A percentile compares a stretch with the other conserved stretches of the same genome.
phyloP scores from a whole-genome alignment of 164 flowering plant genomes.

The Magnolia officinalis region DNA sequence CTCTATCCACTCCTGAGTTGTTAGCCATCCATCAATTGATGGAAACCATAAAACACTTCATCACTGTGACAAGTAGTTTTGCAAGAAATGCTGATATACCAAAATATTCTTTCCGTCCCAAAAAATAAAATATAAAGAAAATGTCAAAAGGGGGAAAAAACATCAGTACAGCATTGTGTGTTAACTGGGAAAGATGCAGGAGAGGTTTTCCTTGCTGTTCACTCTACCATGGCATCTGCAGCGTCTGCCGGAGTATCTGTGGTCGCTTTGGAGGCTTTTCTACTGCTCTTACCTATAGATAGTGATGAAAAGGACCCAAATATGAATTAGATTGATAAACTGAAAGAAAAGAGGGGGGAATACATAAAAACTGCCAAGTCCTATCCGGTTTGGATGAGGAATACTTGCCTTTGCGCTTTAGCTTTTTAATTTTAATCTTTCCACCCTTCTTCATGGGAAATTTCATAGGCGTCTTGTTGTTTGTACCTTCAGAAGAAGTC shows the following conservation, averaged over 20 bases:
- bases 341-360: neutral
- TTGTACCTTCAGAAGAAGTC: conserved; percentile 22
- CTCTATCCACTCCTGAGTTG: no score
- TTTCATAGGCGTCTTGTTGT: conserved; percentile 14
- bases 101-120: no score
- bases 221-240: conserved; percentile 31
- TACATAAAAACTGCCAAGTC: neutral
- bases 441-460: conserved; percentile 26
- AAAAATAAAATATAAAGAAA: no score
- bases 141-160: no score
- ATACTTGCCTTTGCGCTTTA: conserved; percentile 23
- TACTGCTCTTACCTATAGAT: conserved; percentile 14
- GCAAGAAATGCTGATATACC: no score
- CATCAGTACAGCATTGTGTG: no score
- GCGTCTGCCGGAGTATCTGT: conserved; percentile 4
- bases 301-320: neutral
- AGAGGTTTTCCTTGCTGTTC: neutral
- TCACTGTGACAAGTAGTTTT: no score
- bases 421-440: conserved; percentile 25
- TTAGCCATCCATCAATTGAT: no score
- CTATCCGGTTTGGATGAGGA: neutral
- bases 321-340: neutral
- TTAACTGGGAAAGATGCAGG: neutral
- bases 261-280: conserved; percentile 7
- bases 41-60: no score